Base-by-base conservation (phyloP, 2,329 filamentous ascomycete genomes). In the Penicillium carneum region DNA sequence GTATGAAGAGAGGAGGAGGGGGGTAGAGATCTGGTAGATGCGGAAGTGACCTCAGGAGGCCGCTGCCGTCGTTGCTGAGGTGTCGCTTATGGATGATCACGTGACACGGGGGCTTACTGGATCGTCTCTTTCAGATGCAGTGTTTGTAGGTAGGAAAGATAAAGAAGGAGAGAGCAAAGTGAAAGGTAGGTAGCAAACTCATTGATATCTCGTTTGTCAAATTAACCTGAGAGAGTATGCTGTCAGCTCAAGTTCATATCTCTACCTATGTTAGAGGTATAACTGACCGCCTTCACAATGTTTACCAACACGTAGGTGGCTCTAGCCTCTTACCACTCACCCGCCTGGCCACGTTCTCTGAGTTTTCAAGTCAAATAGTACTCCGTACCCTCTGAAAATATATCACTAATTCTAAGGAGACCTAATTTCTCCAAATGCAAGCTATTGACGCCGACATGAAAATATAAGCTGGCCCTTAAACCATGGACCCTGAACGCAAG, bases 21-120 rank as follows among this genome's bases (percentile, higher is more conserved):
- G 61, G 59, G 54, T 63, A 57, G 41, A 63, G 63, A 67, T 71
- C 69, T 68, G 70, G 64, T 63, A 66, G 72, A 75, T 69, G 68
- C 72, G 71, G 74, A 74, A 74, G 74, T 74, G 74, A 75, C 74
- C 75, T 77, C 76, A 77, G 75, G 76, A 78, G 75, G 70, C 74
- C 71, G 71, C 62, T 69, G 69, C 69, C 69, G 72, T 72, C 69
- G 72, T 76, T 77, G 75, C 74, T 76, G 73, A 76, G 75, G 75
- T 77, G 75, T 76, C 74, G 74, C 74, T 77, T 75, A 75, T 71
- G 69, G 57, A 53, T 10, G 7, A 65, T 75, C 74, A 77, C 74
- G 74, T 77, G 74, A 71, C 57, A 61, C 61, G 68, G 69, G 66
- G 66, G 64, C 58, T 60, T 39, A 33, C 41, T n/a, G 42, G 42